These are phyloP conservation scores for Cairneyella variabilis DNA, from an alignment of 495 filamentous ascomycete genomes.

Conservation along the genomic window DNA sequence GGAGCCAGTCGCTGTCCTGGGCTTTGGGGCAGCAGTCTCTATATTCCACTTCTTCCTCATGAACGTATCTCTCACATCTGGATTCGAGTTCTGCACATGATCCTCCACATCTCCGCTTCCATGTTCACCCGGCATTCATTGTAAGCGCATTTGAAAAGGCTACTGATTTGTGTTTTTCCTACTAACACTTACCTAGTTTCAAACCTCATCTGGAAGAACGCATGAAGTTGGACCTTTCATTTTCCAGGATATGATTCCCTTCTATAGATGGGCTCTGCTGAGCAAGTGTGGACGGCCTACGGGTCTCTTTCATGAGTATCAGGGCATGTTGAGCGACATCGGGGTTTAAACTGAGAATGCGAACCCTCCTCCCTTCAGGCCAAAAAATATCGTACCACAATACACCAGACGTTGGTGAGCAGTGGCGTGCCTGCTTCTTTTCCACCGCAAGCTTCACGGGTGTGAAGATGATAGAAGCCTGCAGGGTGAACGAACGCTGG, in stretches of 20 bases:
- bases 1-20: background rate
- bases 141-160: background rate
- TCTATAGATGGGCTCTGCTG: background rate
- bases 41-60: background rate
- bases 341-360: too few species aligned
- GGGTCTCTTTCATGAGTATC: too few species aligned
- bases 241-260: background rate
- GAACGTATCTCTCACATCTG: background rate
- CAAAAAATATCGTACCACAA: too few species aligned
- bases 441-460: too few species aligned
- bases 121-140: background rate
- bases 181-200: background rate
- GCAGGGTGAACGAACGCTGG: too few species aligned
- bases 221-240: background rate
- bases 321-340: too few species aligned
- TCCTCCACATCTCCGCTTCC: background rate
- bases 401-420: too few species aligned
- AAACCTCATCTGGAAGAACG: background rate
- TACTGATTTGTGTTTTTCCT: background rate
- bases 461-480: too few species aligned
- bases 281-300: too few species aligned
- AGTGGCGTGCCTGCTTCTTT: too few species aligned
- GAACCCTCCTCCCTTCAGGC: too few species aligned
- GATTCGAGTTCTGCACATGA: background rate
- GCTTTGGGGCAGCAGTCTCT: background rate